Evolutionary conservation across 495 filamentous ascomycete species (phyloP).

Genomic region (Durotheca rogersii): DNA sequence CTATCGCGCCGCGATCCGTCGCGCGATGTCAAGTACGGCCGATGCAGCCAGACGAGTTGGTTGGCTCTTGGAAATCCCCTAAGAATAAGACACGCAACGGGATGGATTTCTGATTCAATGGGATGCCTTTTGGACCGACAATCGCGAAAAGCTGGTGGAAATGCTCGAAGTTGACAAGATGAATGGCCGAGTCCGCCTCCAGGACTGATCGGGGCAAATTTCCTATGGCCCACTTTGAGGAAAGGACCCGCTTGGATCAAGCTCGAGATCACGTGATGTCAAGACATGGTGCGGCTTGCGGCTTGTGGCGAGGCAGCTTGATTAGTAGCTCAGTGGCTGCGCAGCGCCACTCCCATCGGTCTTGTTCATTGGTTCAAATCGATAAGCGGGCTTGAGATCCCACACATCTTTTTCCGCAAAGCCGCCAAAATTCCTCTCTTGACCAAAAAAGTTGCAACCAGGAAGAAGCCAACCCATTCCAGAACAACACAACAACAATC

Average conservation of each 20-base stretch:
- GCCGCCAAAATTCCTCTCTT: conserved; percentile 49
- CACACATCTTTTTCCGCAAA: conserved; percentile 30
- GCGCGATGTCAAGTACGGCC: conserved; percentile 27
- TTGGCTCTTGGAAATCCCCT: conserved; percentile 2
- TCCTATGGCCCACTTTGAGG: conserved; percentile 8
- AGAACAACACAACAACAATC: conserved; percentile 57
- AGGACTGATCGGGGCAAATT: conserved; percentile 17
- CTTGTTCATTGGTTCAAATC: conserved; percentile 29
- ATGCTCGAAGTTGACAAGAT: conserved; percentile 14
- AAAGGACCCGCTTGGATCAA: not conserved
- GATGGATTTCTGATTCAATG: conserved; percentile 6
- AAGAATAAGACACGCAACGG: not conserved
- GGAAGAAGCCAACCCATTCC: conserved; percentile 43
- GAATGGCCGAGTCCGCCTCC: conserved; percentile 6
- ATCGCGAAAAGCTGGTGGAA: conserved; percentile 21
- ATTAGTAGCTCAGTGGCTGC: too few relatives aligned
- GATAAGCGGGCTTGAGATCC: conserved; percentile 33
- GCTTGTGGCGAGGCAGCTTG: too few relatives aligned
- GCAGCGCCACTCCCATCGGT: not conserved
- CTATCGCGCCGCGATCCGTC: conserved; percentile 38
- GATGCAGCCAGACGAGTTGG: conserved; percentile 14
- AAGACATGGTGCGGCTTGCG: too few relatives aligned
- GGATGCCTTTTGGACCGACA: conserved; percentile 21
- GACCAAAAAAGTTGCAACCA: conserved; percentile 46
- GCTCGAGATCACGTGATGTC: not conserved